Evolutionary conservation across 345 rosid species (phyloP).

Genomic region (Salix dunnii): DNA sequence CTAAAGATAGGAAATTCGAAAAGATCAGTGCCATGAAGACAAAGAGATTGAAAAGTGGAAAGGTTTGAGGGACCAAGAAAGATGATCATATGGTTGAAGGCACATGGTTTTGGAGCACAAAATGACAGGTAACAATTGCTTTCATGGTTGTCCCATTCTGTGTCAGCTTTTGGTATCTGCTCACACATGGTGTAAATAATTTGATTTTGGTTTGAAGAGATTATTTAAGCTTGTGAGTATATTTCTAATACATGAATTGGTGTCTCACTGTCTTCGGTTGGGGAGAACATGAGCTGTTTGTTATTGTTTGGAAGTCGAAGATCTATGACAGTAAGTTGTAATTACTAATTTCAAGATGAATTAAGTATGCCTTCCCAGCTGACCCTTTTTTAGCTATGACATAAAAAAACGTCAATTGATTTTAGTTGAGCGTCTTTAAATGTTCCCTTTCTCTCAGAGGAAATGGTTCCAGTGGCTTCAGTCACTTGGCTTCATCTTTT

Average conservation of each 20-base stretch:
- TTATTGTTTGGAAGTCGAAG: not conserved
- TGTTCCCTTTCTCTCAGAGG: not conserved
- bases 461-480: not conserved
- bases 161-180: constrained; percentile 12
- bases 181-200: constrained; percentile 9
- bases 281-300: not conserved
- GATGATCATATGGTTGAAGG: constrained; percentile 15
- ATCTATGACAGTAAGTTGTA: not conserved
- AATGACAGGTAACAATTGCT: constrained; percentile 41
- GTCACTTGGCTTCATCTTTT: too few species aligned
- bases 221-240: not conserved
- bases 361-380: not conserved
- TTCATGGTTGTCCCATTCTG: constrained; percentile 45
- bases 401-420: not conserved
- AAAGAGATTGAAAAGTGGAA: constrained; percentile 8
- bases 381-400: not conserved
- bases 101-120: constrained; percentile 34
- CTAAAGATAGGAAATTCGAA: not conserved
- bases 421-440: not conserved
- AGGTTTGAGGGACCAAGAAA: constrained; percentile 9
- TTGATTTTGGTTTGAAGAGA: constrained; percentile 4
- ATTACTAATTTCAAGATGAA: not conserved
- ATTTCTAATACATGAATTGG: not conserved
- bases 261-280: not conserved
- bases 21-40: not conserved